Conservation (phyloP, 208 protist species). For the Leishmania amazonensis region DNA sequence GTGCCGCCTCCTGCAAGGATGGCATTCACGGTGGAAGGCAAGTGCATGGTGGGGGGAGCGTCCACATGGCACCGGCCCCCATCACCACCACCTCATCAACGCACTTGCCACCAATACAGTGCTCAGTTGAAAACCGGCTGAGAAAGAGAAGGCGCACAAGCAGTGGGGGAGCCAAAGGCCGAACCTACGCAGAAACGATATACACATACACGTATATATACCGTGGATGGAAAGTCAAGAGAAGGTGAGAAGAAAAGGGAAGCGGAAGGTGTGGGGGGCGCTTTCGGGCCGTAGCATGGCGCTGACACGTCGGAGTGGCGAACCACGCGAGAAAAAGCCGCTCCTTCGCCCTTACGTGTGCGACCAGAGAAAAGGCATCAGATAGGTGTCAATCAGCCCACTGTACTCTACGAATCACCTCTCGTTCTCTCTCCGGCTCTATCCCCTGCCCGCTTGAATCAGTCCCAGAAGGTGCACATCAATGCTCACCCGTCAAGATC, state of each 20-base stretch:
- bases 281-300: background rate
- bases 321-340: background rate
- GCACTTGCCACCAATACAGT: background rate
- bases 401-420: background rate
- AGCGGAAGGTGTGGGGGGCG: background rate
- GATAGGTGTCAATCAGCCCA: background rate
- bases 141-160: background rate
- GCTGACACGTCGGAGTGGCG: background rate
- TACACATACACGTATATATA: background rate
- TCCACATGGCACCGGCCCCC: background rate
- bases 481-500: background rate
- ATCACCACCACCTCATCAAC: background rate
- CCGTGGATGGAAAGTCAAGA: constrained; percentile 2
- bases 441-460: background rate
- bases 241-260: constrained; percentile 11
- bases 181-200: background rate
- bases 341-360: background rate
- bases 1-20: background rate
- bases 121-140: background rate
- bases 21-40: background rate
- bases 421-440: too few relatives aligned
- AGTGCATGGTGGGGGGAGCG: background rate
- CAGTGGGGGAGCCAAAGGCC: background rate
- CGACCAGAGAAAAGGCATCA: background rate
- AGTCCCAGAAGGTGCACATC: background rate